Evolutionary conservation across 352 stramenopile species (phyloP), one percentile per base, ranked within the genome.

Genomic region (Phytophthora ohioensis): DNA sequence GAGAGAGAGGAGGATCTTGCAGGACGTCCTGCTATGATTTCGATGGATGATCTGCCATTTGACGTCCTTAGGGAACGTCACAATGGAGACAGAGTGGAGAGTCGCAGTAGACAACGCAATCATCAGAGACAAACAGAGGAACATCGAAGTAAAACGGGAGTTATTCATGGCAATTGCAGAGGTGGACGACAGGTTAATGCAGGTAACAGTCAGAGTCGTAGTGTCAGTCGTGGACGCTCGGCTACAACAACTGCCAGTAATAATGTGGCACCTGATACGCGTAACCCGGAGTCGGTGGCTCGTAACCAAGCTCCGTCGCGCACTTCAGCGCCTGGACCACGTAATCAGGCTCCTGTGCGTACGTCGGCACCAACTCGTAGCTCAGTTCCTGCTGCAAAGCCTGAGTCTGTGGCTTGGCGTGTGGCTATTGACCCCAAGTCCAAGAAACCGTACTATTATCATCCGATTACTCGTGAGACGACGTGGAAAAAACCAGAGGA

Each of bases 371-470:
- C 71, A 12, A 34, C 51, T 48, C 60, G 63, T 5, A 71, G 47
- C 15, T 61, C 62, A 0, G 41, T 51, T 12, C 61, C 62, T 42
- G 59, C 15, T 4, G 9, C 48, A 9, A 39, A 30, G 17, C 60
- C 57, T 4, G 69, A 76, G 21, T 63, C 66, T 11, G 76, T 91
- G 45, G 85, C 88, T 49, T 96, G 88, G 88, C 84, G 85, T 60
- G 84, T 96, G 41, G 88, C 88, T 5, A 36, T 94, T 1, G 87
- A 94, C 58, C 88, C 88, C 15, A 91, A 92, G 68, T 93, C 87
- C 17, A 94, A 97, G 63, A 88, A 92, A 31, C 92, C 90, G n/a
- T 99, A 99, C 86, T 99, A 99, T 71, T 99, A 99, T 79, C 95
- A 99, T 76, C 81, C 87, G 2, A 62, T 95, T 15, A 99, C 97